A percentile compares a stretch with the other conserved stretches of the same genome.
Conservation (phyloP, 352 stramenopile genomes). For the Phytopythium sindhum region DNA sequence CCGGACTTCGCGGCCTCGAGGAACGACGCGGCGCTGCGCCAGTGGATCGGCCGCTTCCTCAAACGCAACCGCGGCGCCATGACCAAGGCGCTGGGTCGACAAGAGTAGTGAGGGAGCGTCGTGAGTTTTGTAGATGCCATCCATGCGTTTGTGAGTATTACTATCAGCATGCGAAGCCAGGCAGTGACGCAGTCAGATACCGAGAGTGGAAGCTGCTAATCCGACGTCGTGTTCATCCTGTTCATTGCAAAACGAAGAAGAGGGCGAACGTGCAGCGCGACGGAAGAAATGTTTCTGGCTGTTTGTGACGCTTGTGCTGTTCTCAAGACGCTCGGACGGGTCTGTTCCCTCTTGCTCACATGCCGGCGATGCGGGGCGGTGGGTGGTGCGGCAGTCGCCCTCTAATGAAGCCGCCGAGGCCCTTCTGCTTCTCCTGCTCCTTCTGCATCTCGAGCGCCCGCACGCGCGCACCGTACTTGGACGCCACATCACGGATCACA, state of each 20-base stretch:
- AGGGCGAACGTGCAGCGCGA: not conserved
- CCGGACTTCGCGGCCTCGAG: not conserved
- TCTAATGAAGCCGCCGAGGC: slow-evolving; percentile 79
- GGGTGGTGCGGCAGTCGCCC: slow-evolving; percentile 69
- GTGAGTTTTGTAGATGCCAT: too few relatives aligned
- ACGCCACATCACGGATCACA: slow-evolving; percentile 68
- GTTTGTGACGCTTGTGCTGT: not conserved
- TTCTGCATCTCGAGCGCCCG: slow-evolving; percentile 80
- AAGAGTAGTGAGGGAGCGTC: not conserved
- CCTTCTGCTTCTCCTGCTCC: slow-evolving; percentile 76
- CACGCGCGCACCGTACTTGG: slow-evolving; percentile 77
- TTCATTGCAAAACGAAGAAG: not conserved
- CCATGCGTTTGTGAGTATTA: too few relatives aligned
- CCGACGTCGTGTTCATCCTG: not conserved
- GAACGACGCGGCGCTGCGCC: not conserved
- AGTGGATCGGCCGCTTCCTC: slow-evolving; percentile 3
- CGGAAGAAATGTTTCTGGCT: not conserved
- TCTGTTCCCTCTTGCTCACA: not conserved
- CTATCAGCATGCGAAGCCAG: not conserved
- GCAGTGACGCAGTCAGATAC: not conserved
- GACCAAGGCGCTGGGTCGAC: not conserved
- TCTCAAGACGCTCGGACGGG: not conserved
- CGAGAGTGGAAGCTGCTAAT: not conserved
- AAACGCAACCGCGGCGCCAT: not conserved
- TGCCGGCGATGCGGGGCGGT: slow-evolving; percentile 11